Base-by-base conservation (phyloP, 148 eudicot species). In the Drosera capensis region DNA sequence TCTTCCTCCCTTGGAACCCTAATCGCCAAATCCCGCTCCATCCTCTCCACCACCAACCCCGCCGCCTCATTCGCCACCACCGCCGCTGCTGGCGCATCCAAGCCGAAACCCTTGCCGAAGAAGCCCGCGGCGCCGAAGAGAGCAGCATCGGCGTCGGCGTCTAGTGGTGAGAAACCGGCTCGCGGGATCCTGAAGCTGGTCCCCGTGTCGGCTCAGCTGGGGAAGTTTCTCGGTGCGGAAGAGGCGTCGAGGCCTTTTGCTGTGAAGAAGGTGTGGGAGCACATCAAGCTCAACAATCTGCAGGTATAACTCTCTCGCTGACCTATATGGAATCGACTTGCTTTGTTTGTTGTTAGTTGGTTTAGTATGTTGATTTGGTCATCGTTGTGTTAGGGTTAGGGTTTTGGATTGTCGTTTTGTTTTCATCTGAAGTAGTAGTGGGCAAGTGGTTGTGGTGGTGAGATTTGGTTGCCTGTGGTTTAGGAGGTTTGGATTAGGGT, bases 41-140 rank as follows among this genome's bases (percentile, higher is more conserved):
- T n/a, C n/a, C n/a, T n/a, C n/a, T n/a, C n/a, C n/a, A n/a, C n/a
- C n/a, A n/a, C n/a, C n/a, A n/a, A n/a, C n/a, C n/a, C 60, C 11
- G 18, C 52, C 0, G 26, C 53, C 17, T 8, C 48, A 14, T 13
- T 55, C 25, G 8, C 45, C 8, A 45, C n/a, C 12, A 26, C 59
- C 37, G 18, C 52, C 43, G 12, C 59, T 40, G 41, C n/a, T 12
- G 30, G 58, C 37, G 25, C 31, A 3, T 28, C 31, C 31, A 28
- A 4, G 4, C 9, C 31, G 9, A 28, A 4, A 28, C 4, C 4
- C 4, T 3, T 3, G 6, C 6, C 9, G 31, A 28, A 28, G 31
- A 9, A 3, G 6, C 9, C 31, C 31, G 31, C 31, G 4, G 9
- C 31, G 4, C 31, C 6, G 9, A 28, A 9, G 6, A 9, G 6